Evolutionary conservation across 208 protist species (phyloP).

Genomic region (Acanthamoeba royreba): DNA sequence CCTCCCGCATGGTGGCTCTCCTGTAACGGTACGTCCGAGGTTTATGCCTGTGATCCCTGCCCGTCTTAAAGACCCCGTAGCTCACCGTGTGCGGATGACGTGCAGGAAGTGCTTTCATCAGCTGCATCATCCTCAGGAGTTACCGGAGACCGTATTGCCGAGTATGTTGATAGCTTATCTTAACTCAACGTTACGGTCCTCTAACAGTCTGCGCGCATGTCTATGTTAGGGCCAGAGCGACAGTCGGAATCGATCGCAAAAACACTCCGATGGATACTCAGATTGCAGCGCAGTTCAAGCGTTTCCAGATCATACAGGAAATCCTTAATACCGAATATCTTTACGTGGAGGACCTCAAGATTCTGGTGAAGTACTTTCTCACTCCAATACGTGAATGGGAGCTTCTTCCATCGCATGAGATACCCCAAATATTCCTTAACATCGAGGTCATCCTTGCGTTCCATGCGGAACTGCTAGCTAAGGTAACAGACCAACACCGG

Average conservation of each 20-base stretch:
- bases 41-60: too few species aligned
- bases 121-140: too few species aligned
- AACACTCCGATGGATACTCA: background rate
- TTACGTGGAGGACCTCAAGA: conserved; percentile 18
- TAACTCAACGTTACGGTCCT: background rate
- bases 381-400: background rate
- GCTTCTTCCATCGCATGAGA: conserved; percentile 8
- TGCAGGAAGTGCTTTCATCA: too few species aligned
- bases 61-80: too few species aligned
- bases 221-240: background rate
- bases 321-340: conserved; percentile 15
- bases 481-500: background rate
- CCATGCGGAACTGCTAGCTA: background rate
- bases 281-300: background rate
- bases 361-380: background rate
- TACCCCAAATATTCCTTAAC: conserved; percentile 4
- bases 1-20: too few species aligned
- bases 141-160: too few species aligned
- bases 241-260: background rate
- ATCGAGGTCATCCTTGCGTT: background rate
- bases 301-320: conserved; percentile 11
- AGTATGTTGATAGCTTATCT: too few species aligned
- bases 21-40: too few species aligned
- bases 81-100: too few species aligned
- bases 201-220: background rate